phyloP scores from a whole-genome alignment of 164 flowering plant genomes.

The Piper longum region DNA sequence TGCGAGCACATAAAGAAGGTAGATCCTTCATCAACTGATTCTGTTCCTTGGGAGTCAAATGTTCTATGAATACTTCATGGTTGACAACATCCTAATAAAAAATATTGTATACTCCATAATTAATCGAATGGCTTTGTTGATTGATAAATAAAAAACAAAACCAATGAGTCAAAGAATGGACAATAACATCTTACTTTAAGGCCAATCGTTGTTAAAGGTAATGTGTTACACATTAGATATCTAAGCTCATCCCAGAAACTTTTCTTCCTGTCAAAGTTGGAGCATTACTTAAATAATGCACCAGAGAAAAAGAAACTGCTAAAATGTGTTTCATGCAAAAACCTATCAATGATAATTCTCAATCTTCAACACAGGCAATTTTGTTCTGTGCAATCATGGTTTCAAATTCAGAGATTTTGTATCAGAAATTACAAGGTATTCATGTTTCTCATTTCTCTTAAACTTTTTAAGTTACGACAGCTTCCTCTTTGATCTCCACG shows the following conservation, averaged over 20 bases:
- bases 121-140: neutral
- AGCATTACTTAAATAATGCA: neutral
- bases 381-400: neutral
- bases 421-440: too few relatives aligned
- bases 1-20: slow-evolving; percentile 41
- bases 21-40: slow-evolving; percentile 57
- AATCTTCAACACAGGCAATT: too few relatives aligned
- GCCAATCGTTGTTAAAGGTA: slow-evolving; percentile 49
- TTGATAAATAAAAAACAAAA: neutral
- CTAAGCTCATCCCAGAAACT: slow-evolving; percentile 29
- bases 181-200: slow-evolving; percentile 39
- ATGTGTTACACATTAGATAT: slow-evolving; percentile 34
- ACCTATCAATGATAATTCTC: too few relatives aligned
- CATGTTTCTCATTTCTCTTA: neutral
- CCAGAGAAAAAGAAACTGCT: too few relatives aligned
- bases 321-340: too few relatives aligned
- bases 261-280: slow-evolving; percentile 40
- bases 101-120: slow-evolving; percentile 11
- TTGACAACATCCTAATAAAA: slow-evolving; percentile 58
- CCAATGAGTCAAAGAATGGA: neutral
- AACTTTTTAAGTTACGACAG: too few relatives aligned
- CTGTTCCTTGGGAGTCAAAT: slow-evolving; percentile 53
- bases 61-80: slow-evolving; percentile 44
- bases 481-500: neutral
- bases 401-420: neutral